Conservation (phyloP, 495 filamentous ascomycete species). For the Penicillium dipodomyicola region DNA sequence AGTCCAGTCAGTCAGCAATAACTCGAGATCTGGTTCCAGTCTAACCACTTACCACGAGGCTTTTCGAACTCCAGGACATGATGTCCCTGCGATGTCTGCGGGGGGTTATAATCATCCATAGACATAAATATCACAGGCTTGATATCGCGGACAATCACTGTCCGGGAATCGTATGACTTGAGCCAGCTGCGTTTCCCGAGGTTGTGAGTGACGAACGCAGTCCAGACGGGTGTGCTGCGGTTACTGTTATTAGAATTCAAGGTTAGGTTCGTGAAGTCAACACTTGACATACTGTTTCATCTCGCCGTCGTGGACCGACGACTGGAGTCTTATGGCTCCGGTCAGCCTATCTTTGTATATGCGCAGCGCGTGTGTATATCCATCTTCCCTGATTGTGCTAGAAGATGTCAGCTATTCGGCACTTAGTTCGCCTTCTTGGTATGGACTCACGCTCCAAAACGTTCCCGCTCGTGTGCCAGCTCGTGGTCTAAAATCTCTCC, state of each 20-base stretch:
- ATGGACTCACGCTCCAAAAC: conserved; percentile 64
- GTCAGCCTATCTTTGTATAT: conserved; percentile 67
- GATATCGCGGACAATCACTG: conserved; percentile 60
- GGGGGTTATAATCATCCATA: conserved; percentile 50
- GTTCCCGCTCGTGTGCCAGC: conserved; percentile 59
- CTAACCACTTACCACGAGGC: conserved; percentile 26
- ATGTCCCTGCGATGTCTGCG: conserved; percentile 33
- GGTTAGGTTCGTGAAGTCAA: neutral
- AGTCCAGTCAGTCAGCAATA: neutral
- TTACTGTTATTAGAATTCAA: conserved; percentile 1
- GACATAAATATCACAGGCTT: conserved; percentile 60
- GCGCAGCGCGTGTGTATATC: conserved; percentile 66
- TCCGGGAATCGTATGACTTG: conserved; percentile 44
- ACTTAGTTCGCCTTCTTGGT: neutral
- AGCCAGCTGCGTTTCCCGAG: conserved; percentile 59
- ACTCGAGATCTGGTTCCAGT: neutral
- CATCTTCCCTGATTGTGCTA: conserved; percentile 71
- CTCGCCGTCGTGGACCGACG: conserved; percentile 43
- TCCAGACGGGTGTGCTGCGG: conserved; percentile 64
- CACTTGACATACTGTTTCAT: conserved; percentile 38
- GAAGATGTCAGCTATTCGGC: conserved; percentile 10
- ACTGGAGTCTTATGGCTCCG: conserved; percentile 57
- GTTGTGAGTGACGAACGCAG: conserved; percentile 67
- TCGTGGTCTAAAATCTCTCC: conserved; percentile 57
- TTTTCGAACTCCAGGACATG: conserved; percentile 41